Percentiles rank a stretch among this genome's conserved stretches.
These are phyloP conservation scores for Malassezia nana DNA, from an alignment of 1,284 basidiomycete genomes.

Conservation along the genomic window DNA sequence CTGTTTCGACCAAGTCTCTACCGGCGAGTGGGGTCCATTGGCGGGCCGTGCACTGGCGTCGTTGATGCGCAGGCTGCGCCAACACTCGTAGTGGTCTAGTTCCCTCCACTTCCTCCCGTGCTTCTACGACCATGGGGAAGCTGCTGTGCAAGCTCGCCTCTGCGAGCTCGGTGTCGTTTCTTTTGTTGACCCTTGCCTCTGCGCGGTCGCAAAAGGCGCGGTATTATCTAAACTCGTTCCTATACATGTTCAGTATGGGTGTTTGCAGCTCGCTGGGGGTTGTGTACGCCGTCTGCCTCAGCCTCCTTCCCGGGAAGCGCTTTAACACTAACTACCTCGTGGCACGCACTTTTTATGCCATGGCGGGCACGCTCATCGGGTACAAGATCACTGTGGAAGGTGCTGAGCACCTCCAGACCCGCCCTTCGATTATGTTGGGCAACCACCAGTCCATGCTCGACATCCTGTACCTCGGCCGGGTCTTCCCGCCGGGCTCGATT, in stretches of 20 bases:
- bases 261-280: conserved; percentile 68
- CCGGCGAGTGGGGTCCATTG: conserved; percentile 24
- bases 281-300: conserved; percentile 62
- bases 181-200: conserved; percentile 33
- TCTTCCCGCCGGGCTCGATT: conserved; percentile 70
- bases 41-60: conserved; percentile 14
- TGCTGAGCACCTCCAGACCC: conserved; percentile 62
- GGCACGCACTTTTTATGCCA: conserved; percentile 70
- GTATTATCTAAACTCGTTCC: conserved; percentile 35
- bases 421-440: conserved; percentile 66
- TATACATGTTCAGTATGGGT: conserved; percentile 67
- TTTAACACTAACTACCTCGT: conserved; percentile 78
- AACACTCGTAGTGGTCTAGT: not conserved
- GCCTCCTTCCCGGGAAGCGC: conserved; percentile 60
- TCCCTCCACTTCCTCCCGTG: not conserved
- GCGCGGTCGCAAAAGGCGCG: conserved; percentile 31
- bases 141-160: conserved; percentile 28
- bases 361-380: conserved; percentile 61
- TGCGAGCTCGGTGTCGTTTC: conserved; percentile 22
- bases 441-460: conserved; percentile 66
- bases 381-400: conserved; percentile 72
- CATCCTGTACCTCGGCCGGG: conserved; percentile 61
- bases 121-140: conserved; percentile 27
- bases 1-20: conserved; percentile 40
- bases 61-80: conserved; percentile 16